Evolutionary conservation across 495 filamentous ascomycete species (phyloP).

Genomic region (Podospora pseudopauciseta): DNA sequence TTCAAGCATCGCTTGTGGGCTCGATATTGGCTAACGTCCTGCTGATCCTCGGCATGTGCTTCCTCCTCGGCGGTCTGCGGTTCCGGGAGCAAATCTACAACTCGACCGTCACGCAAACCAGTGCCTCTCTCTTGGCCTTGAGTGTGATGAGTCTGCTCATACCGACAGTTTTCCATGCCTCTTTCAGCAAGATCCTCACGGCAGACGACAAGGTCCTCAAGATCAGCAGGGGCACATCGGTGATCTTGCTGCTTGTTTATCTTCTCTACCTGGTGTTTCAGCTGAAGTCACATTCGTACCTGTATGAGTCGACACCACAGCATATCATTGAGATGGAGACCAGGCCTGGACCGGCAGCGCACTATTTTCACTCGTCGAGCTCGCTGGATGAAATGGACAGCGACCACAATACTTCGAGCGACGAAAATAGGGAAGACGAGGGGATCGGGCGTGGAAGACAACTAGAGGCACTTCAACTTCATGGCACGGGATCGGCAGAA

Average conservation of each 20-base stretch:
- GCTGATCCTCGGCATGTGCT: constrained; percentile 87
- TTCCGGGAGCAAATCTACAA: constrained; percentile 95
- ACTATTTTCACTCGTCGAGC: constrained; percentile 65
- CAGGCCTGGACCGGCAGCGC: constrained; percentile 76
- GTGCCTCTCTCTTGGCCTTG: constrained; percentile 83
- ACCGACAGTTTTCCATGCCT: constrained; percentile 90
- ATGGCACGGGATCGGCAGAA: not conserved
- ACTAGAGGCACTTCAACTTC: not conserved
- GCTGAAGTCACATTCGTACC: constrained; percentile 84
- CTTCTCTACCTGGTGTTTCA: constrained; percentile 84
- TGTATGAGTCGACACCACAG: constrained; percentile 87
- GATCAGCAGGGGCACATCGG: constrained; percentile 85
- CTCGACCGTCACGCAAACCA: constrained; percentile 92
- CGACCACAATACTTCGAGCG: not conserved
- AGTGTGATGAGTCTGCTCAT: constrained; percentile 82
- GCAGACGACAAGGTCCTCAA: constrained; percentile 71
- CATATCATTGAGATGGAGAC: constrained; percentile 85
- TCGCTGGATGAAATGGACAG: not conserved
- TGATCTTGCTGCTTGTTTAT: constrained; percentile 83
- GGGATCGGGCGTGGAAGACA: not conserved
- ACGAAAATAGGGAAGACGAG: not conserved
- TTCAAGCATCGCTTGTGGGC: constrained; percentile 83
- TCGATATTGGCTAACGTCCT: constrained; percentile 86
- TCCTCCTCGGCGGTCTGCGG: constrained; percentile 78
- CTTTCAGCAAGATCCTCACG: constrained; percentile 57